These are phyloP conservation scores for Cercospora sojina DNA, from an alignment of 2,329 filamentous ascomycete genomes.

Conservation along the genomic window DNA sequence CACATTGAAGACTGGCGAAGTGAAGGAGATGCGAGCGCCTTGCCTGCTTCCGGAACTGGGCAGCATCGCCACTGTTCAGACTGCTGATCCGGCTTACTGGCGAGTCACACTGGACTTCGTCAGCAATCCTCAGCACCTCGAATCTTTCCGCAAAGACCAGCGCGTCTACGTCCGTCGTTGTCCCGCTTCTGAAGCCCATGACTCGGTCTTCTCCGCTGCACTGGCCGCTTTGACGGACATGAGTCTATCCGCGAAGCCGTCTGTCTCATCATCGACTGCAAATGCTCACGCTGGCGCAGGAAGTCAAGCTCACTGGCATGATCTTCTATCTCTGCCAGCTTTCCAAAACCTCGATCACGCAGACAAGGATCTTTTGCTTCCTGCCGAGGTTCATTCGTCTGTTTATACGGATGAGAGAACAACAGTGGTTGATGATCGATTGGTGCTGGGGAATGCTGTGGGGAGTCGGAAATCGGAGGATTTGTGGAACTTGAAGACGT, in stretches of 20 bases:
- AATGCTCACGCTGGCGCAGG: slow-evolving; percentile 25
- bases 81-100: slow-evolving; percentile 71
- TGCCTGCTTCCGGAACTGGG: slow-evolving; percentile 64
- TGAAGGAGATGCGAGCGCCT: slow-evolving; percentile 49
- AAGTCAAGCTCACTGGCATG: slow-evolving; percentile 54
- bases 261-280: neutral
- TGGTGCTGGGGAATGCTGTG: slow-evolving; percentile 56
- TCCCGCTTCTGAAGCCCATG: slow-evolving; percentile 54
- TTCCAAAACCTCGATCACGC: slow-evolving; percentile 58
- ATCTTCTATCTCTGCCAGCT: slow-evolving; percentile 66
- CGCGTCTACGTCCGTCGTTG: slow-evolving; percentile 72
- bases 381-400: slow-evolving; percentile 41
- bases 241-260: slow-evolving; percentile 38
- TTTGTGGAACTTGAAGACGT: slow-evolving; percentile 60
- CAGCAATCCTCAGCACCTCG: slow-evolving; percentile 59
- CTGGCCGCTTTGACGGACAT: slow-evolving; percentile 69
- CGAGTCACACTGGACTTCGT: slow-evolving; percentile 74
- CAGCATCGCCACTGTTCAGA: slow-evolving; percentile 62
- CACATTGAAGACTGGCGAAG: slow-evolving; percentile 29
- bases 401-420: slow-evolving; percentile 54
- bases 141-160: slow-evolving; percentile 67
- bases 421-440: slow-evolving; percentile 68
- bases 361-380: slow-evolving; percentile 55
- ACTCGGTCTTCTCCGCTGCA: slow-evolving; percentile 63
- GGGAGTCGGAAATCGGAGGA: slow-evolving; percentile 54